A percentile compares a stretch with the other conserved stretches of the same genome.
phyloP scores from a whole-genome alignment of 2,329 filamentous ascomycete species.

The Exophiala spinifera region DNA sequence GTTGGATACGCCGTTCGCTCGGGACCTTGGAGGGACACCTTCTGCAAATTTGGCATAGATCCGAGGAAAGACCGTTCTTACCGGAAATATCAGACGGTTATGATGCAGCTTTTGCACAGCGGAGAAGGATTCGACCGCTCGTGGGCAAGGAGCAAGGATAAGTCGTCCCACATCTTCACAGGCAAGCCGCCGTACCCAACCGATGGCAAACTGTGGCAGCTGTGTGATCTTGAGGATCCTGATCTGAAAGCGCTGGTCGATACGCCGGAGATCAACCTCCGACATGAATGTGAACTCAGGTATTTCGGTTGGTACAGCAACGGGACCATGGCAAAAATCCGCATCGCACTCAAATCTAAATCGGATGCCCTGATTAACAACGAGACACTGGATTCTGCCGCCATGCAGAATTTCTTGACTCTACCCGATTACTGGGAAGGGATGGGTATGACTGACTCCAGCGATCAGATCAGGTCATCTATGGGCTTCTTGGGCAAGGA shows the following conservation, averaged over 20 bases:
- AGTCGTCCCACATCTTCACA: slow-evolving; percentile 70
- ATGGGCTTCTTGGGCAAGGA: slow-evolving; percentile 12
- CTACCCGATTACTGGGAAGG: slow-evolving; percentile 35
- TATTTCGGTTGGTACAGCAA: slow-evolving; percentile 81
- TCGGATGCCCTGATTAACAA: slow-evolving; percentile 62
- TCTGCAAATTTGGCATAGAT: slow-evolving; percentile 82
- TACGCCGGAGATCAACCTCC: slow-evolving; percentile 50
- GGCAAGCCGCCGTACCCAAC: slow-evolving; percentile 65
- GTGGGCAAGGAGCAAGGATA: slow-evolving; percentile 30
- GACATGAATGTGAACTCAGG: slow-evolving; percentile 56
- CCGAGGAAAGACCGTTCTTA: slow-evolving; percentile 73
- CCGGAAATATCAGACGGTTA: slow-evolving; percentile 81
- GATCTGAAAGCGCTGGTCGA: slow-evolving; percentile 62
- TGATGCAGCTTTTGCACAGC: slow-evolving; percentile 64
- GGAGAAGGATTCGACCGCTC: slow-evolving; percentile 16
- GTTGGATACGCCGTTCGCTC: slow-evolving; percentile 89
- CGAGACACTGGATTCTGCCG: slow-evolving; percentile 33
- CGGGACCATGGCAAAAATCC: slow-evolving; percentile 77
- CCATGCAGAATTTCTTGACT: slow-evolving; percentile 37
- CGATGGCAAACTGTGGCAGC: slow-evolving; percentile 90
- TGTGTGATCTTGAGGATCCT: slow-evolving; percentile 86
- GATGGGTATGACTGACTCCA: neutral
- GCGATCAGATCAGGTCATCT: slow-evolving; percentile 1
- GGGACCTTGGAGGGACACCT: slow-evolving; percentile 85
- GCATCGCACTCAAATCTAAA: slow-evolving; percentile 84